These are phyloP conservation scores for Pseudocercospora cruenta DNA, from an alignment of 2,329 filamentous ascomycete genomes.

Conservation along the genomic window DNA sequence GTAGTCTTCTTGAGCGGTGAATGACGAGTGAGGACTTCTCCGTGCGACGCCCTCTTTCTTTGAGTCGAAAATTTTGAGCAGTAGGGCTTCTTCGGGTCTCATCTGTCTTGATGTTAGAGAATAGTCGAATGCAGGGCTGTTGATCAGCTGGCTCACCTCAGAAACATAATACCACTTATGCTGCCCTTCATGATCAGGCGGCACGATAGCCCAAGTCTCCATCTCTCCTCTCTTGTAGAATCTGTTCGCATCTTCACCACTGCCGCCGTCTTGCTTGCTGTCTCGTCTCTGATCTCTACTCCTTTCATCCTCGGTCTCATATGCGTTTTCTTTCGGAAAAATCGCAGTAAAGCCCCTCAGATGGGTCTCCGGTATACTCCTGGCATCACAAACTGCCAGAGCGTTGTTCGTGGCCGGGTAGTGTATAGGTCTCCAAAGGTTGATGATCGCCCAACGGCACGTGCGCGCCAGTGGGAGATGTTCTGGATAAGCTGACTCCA, in stretches of 20 bases:
- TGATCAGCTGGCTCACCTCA: constrained; percentile 2
- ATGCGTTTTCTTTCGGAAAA: background rate
- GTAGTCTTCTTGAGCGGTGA: too few species aligned
- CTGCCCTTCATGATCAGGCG: background rate
- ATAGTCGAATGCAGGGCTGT: background rate
- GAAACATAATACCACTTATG: constrained; percentile 14
- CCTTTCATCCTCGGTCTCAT: background rate
- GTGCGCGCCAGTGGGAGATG: background rate
- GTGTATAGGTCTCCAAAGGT: constrained; percentile 46
- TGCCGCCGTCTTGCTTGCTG: background rate
- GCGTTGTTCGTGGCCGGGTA: constrained; percentile 23
- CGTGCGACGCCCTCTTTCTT: too few species aligned
- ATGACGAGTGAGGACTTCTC: too few species aligned
- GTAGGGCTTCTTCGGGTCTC: too few species aligned
- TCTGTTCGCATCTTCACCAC: background rate
- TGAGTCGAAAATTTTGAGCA: too few species aligned
- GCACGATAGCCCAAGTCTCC: background rate
- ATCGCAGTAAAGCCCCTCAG: background rate
- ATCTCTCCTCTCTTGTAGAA: background rate
- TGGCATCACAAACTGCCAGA: constrained; percentile 23
- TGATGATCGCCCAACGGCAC: constrained; percentile 49
- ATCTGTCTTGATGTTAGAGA: too few species aligned
- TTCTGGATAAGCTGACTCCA: background rate
- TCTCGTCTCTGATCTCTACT: background rate
- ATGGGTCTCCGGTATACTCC: background rate